These are phyloP conservation scores for Murraya paniculata DNA, from an alignment of 345 rosid genomes.

Conservation along the genomic window DNA sequence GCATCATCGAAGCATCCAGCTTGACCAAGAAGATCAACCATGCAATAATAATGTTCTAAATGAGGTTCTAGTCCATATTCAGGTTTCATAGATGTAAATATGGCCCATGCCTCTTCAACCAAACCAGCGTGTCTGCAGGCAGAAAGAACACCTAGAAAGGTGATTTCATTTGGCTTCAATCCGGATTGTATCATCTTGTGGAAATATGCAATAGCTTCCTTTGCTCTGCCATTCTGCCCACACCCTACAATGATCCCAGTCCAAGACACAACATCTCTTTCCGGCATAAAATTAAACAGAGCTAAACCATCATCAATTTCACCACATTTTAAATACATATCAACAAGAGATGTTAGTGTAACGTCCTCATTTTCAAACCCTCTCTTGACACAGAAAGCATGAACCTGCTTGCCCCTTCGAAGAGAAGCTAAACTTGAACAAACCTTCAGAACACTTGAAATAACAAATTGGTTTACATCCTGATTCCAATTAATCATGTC, in stretches of 20 bases:
- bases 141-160: constrained; percentile 62
- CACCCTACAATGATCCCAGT: constrained; percentile 70
- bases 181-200: constrained; percentile 47
- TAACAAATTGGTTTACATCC: constrained; percentile 48
- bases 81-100: constrained; percentile 48
- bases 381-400: constrained; percentile 52
- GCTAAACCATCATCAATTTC: constrained; percentile 50
- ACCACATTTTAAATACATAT: constrained; percentile 73
- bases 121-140: constrained; percentile 75
- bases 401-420: constrained; percentile 56
- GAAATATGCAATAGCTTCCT: constrained; percentile 52
- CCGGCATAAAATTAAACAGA: constrained; percentile 38
- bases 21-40: constrained; percentile 72
- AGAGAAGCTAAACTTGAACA: constrained; percentile 61
- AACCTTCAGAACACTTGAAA: constrained; percentile 52
- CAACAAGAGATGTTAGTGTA: constrained; percentile 43
- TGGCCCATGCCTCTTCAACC: constrained; percentile 46
- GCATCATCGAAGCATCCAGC: constrained; percentile 57
- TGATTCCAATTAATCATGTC: constrained; percentile 39
- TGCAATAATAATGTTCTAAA: constrained; percentile 65
- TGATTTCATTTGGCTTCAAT: constrained; percentile 65
- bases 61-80: constrained; percentile 52
- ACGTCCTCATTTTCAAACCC: constrained; percentile 54
- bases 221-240: constrained; percentile 66
- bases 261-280: constrained; percentile 65